phyloP scores from a whole-genome alignment of 176 grass and related monocot genomes.

The Aegilops bicornis region DNA sequence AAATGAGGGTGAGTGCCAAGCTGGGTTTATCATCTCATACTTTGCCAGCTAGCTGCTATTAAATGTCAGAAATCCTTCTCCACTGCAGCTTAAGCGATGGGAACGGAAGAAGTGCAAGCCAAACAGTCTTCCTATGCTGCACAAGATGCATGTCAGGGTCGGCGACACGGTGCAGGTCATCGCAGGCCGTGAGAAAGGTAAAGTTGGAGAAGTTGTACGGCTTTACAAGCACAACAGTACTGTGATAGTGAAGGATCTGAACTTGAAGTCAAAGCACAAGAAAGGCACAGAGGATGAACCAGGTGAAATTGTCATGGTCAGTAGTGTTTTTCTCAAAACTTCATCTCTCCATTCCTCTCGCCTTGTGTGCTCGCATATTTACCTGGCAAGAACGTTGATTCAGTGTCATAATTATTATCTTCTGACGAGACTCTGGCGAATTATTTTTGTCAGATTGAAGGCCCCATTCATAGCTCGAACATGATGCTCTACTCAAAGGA shows the following conservation, averaged over 20 bases:
- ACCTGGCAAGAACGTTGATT: background rate
- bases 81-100: slow-evolving; percentile 81
- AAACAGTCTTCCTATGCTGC: slow-evolving; percentile 83
- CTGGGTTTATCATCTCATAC: background rate
- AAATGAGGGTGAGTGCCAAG: slow-evolving; percentile 57
- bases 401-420: background rate
- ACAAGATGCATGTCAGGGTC: slow-evolving; percentile 94
- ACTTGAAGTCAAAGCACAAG: slow-evolving; percentile 97
- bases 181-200: slow-evolving; percentile 84
- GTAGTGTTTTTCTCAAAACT: background rate
- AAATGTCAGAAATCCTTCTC: background rate
- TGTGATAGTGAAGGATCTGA: slow-evolving; percentile 84
- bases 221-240: slow-evolving; percentile 93
- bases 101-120: slow-evolving; percentile 93
- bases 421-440: background rate
- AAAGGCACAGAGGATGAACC: slow-evolving; percentile 82
- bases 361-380: background rate
- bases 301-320: slow-evolving; percentile 87
- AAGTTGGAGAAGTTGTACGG: slow-evolving; percentile 69
- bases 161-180: slow-evolving; percentile 89
- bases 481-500: slow-evolving; percentile 95
- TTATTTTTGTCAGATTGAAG: slow-evolving; percentile 64
- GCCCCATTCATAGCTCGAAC: slow-evolving; percentile 94
- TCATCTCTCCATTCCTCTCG: background rate
- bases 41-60: background rate